These are phyloP conservation scores for Cantharellus cinnabarinus DNA, from an alignment of 768 basidiomycete species.

Conservation along the genomic window DNA sequence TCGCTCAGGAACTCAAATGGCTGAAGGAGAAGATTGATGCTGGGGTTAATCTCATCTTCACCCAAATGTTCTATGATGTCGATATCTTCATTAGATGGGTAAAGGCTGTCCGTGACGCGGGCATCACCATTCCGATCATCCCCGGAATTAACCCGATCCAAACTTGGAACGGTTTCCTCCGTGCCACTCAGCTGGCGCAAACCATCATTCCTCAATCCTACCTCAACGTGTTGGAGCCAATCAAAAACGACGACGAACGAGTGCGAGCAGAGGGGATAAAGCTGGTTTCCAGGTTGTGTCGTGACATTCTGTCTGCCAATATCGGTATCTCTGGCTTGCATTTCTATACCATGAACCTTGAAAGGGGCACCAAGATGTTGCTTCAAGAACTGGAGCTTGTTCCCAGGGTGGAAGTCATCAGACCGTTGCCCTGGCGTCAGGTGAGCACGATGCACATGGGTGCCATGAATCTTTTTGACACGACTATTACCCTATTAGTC, in stretches of 20 bases:
- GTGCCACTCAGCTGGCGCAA: slow-evolving; percentile 59
- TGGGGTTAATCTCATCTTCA: slow-evolving; percentile 86
- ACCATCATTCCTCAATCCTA: slow-evolving; percentile 59
- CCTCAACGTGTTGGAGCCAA: slow-evolving; percentile 58
- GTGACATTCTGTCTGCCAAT: slow-evolving; percentile 56
- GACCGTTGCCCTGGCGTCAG: slow-evolving; percentile 95
- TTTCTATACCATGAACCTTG: slow-evolving; percentile 95
- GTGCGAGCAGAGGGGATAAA: slow-evolving; percentile 85
- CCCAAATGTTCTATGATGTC: slow-evolving; percentile 95
- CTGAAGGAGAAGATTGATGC: slow-evolving; percentile 84
- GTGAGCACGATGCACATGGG: slow-evolving; percentile 20
- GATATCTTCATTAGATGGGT: slow-evolving; percentile 87
- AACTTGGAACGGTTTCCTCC: slow-evolving; percentile 87
- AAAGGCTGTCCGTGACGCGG: slow-evolving; percentile 22
- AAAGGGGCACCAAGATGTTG: slow-evolving; percentile 88
- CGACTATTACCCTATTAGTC: slow-evolving; percentile 29
- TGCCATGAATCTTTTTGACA: neutral
- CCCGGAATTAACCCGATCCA: slow-evolving; percentile 26
- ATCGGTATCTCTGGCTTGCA: slow-evolving; percentile 78
- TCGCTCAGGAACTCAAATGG: slow-evolving; percentile 57
- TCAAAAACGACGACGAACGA: slow-evolving; percentile 83
- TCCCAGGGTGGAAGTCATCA: slow-evolving; percentile 73
- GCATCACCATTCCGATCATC: slow-evolving; percentile 21
- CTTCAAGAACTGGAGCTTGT: slow-evolving; percentile 81
- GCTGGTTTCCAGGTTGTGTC: slow-evolving; percentile 87